phyloP scores from a whole-genome alignment of 805 yeast species.

The Cyberlindnera euphorbiae region DNA sequence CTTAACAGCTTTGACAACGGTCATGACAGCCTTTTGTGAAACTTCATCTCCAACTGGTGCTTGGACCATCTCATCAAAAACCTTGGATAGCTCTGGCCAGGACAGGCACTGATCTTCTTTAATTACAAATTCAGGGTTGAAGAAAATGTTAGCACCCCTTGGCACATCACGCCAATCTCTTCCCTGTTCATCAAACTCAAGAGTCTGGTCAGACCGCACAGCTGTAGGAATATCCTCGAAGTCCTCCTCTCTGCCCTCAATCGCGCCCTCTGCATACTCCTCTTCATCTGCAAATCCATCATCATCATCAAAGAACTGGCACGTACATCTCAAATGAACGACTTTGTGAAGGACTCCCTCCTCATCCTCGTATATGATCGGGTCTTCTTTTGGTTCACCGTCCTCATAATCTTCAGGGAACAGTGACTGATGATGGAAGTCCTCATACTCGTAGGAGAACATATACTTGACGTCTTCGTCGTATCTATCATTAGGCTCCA shows the following conservation, averaged over 20 bases:
- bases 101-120: conserved; percentile 11
- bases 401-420: conserved; percentile 25
- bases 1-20: conserved; percentile 51
- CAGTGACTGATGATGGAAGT: conserved; percentile 30
- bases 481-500: conserved; percentile 57
- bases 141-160: conserved; percentile 47
- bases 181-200: conserved; percentile 55
- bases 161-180: conserved; percentile 73
- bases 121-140: conserved; percentile 18
- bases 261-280: conserved; percentile 8
- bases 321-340: conserved; percentile 22
- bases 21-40: conserved; percentile 40
- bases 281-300: conserved; percentile 17
- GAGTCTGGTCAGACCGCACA: conserved; percentile 29
- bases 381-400: conserved; percentile 30
- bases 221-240: conserved; percentile 27
- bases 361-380: conserved; percentile 26
- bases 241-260: conserved; percentile 13
- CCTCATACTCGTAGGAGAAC: conserved; percentile 51
- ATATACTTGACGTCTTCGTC: conserved; percentile 66
- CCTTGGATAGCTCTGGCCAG: conserved; percentile 23
- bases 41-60: conserved; percentile 23
- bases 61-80: conserved; percentile 26
- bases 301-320: conserved; percentile 23
- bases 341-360: conserved; percentile 25